Evolutionary conservation across 2,329 filamentous ascomycete species (phyloP).

Genomic region (Botrytis cinerea): DNA sequence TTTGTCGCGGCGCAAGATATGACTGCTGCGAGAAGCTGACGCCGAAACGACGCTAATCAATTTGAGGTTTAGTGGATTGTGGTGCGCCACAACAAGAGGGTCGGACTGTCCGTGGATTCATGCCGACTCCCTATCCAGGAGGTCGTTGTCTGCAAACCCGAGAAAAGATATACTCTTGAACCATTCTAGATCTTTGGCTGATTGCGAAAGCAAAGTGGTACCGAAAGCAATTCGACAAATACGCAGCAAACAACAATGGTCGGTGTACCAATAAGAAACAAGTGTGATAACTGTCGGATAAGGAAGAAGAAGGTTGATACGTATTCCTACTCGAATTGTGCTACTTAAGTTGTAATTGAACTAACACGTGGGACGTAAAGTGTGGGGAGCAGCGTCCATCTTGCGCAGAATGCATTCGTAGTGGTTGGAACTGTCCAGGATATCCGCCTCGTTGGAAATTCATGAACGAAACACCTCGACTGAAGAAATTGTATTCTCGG

Average conservation of each 20-base stretch:
- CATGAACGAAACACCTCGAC: slow-evolving; percentile 28
- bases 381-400: slow-evolving; percentile 31
- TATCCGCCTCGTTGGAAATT: slow-evolving; percentile 28
- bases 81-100: neutral
- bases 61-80: neutral
- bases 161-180: no score
- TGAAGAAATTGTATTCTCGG: slow-evolving; percentile 21
- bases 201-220: neutral
- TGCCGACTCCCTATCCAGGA: neutral
- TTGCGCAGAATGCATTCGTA: slow-evolving; percentile 29
- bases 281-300: slow-evolving; percentile 29
- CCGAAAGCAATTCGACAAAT: no score
- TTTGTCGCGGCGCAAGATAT: slow-evolving; percentile 15
- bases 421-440: slow-evolving; percentile 28
- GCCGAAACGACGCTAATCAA: neutral
- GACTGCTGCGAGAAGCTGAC: neutral
- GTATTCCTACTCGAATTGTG: neutral
- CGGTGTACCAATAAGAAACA: slow-evolving; percentile 27
- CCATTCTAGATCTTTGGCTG: no score
- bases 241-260: slow-evolving; percentile 22
- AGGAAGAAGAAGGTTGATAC: slow-evolving; percentile 31
- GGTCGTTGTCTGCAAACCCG: neutral
- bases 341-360: neutral
- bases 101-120: neutral
- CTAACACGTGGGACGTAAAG: slow-evolving; percentile 10